These are phyloP conservation scores for Tricholoma sp. DNA, from an alignment of 768 basidiomycete species.

Conservation along the genomic window DNA sequence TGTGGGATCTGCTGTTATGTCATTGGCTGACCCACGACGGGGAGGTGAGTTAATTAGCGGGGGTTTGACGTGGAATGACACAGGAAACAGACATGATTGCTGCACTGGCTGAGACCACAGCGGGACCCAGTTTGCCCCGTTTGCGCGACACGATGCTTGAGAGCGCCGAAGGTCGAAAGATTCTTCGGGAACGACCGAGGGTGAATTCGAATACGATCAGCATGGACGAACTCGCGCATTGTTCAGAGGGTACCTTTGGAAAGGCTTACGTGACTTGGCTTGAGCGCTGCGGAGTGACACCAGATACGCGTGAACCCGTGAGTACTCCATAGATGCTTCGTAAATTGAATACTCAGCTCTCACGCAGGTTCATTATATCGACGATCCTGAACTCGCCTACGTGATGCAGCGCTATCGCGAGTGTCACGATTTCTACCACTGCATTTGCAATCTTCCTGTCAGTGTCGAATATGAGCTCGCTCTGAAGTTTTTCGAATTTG, in stretches of 20 bases:
- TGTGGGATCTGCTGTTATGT: conserved; percentile 79
- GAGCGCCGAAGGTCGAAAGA: conserved; percentile 75
- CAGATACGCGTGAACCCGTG: conserved; percentile 91
- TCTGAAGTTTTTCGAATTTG: conserved; percentile 91
- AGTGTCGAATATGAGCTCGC: conserved; percentile 89
- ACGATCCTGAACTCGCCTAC: conserved; percentile 94
- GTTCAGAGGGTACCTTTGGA: conserved; percentile 82
- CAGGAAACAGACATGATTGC: conserved; percentile 81
- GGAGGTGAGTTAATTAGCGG: conserved; percentile 58
- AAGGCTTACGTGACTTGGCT: conserved; percentile 88
- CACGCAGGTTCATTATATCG: conserved; percentile 83
- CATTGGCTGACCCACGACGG: conserved; percentile 73
- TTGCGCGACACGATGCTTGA: conserved; percentile 75
- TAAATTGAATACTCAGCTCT: neutral
- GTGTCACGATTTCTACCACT: conserved; percentile 97
- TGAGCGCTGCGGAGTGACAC: conserved; percentile 79
- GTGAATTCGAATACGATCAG: conserved; percentile 75
- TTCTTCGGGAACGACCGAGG: conserved; percentile 79
- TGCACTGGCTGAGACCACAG: conserved; percentile 89
- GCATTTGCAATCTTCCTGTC: conserved; percentile 83
- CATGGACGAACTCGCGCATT: conserved; percentile 55
- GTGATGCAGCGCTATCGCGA: conserved; percentile 98
- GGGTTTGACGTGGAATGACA: neutral
- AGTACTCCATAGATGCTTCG: conserved; percentile 9
- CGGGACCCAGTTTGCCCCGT: conserved; percentile 68